phyloP scores from a whole-genome alignment of 78 protist species.

The Dictyostelium firmibasis region DNA sequence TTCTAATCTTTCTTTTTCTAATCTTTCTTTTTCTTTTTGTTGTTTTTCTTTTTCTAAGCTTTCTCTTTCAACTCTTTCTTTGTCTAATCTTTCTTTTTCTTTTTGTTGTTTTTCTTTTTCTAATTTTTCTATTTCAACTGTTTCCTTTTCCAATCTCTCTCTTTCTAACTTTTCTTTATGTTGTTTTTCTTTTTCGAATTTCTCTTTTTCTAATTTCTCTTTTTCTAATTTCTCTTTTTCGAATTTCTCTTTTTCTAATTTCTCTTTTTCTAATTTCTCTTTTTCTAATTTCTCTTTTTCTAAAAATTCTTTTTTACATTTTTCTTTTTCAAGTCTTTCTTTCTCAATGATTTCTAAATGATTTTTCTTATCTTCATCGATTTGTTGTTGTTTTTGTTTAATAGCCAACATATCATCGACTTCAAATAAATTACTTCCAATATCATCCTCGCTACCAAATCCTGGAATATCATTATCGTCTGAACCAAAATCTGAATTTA shows the following conservation, averaged over 20 bases:
- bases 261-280: not conserved
- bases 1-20: not conserved
- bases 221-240: not conserved
- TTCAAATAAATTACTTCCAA: not conserved
- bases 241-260: not conserved
- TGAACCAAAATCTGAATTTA: not conserved
- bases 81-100: not conserved
- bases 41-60: not conserved
- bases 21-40: slow-evolving; percentile 9
- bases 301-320: too few species aligned
- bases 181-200: not conserved
- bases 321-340: not conserved
- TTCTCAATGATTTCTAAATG: not conserved
- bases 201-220: not conserved
- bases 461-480: not conserved
- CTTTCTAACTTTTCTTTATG: not conserved
- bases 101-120: not conserved
- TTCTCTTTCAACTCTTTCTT: not conserved
- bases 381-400: not conserved
- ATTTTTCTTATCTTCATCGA: not conserved
- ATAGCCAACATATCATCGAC: not conserved
- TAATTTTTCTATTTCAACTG: not conserved
- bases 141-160: not conserved
- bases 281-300: not conserved
- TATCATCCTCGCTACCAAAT: not conserved